Evolutionary conservation across 495 filamentous ascomycete species (phyloP).

Genomic region (Cairneyella variabilis): DNA sequence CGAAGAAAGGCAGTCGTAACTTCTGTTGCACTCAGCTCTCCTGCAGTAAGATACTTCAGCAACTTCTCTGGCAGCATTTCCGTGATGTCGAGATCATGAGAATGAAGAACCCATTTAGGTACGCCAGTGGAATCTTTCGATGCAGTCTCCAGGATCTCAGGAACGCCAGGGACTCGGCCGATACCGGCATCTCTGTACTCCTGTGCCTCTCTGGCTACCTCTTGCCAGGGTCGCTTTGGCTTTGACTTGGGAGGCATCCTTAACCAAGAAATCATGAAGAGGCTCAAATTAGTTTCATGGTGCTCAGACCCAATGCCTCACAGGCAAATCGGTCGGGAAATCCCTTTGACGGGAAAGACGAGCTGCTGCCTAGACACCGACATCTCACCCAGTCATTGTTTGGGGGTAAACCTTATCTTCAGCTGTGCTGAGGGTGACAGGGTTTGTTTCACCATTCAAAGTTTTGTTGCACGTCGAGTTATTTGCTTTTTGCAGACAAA

Average conservation of each 20-base stretch:
- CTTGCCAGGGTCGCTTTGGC: constrained; percentile 14
- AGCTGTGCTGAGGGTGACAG: too few relatives aligned
- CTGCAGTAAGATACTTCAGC: constrained; percentile 35
- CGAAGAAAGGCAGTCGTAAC: constrained; percentile 55
- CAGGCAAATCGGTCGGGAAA: too few relatives aligned
- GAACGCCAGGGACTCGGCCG: neutral
- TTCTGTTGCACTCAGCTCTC: constrained; percentile 38
- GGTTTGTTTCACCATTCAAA: too few relatives aligned
- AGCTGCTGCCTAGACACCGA: too few relatives aligned
- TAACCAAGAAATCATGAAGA: neutral
- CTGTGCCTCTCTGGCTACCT: constrained; percentile 16
- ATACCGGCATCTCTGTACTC: constrained; percentile 14
- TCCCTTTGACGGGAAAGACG: too few relatives aligned
- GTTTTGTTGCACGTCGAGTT: neutral
- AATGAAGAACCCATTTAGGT: neutral
- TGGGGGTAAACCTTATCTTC: too few relatives aligned
- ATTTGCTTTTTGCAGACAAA: neutral
- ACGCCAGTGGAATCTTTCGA: neutral
- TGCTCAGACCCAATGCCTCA: too few relatives aligned
- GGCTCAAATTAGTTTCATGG: too few relatives aligned
- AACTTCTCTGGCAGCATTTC: constrained; percentile 40
- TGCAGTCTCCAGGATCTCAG: neutral
- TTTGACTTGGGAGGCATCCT: constrained; percentile 15
- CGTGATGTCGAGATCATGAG: constrained; percentile 34
- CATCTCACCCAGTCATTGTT: too few relatives aligned